Evolutionary conservation across 768 basidiomycete genomes (phyloP), one percentile per base, ranked within the genome.

Genomic region (Leccinum longicurvipes): DNA sequence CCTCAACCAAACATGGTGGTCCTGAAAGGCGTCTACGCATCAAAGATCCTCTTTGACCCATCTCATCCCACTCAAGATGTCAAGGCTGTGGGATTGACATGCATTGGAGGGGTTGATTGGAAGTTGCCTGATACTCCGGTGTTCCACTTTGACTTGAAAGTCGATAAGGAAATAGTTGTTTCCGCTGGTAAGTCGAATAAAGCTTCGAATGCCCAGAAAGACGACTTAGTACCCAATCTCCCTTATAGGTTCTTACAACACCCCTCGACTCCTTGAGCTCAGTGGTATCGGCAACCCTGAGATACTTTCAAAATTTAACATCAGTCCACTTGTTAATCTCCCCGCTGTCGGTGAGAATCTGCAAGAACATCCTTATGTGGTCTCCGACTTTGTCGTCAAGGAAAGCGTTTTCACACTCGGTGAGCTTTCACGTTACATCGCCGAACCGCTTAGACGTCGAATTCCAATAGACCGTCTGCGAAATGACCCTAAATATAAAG

Each of bases 291-390:
- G 62, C 10, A 48, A 53, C 23, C 53, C 44, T 14, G 36, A 19
- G 8, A 53, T 63, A 52, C 63, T 64, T 36, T 55, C 60, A 6
- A 17, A 46, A 19, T 57, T 61, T 8, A 21, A 52, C 42, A 62
- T 61, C 25, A 31, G 42, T 11, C 21, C 39, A 0, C 10, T 61
- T n/a, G 47, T 65, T 5, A 6, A 55, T 14, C 62, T 63, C 27
- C 62, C 63, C 3, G n/a, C 45, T 29, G 62, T 63, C 6, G 62
- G 62, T 10, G 59, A 65, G 53, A 63, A 63, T 39, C 36, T 63
- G 36, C 62, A 63, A 29, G 62, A 63, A 23, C 62, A 63, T 21
- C 55, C 59, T 23, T 25, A 1, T 32, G 17, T 64, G n/a, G 6
- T 45, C 36, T 52, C 44, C 9, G 60, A 61, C n/a, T 61, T 61